Conservation (phyloP, 192 early-diverging fungal species). For the Gryganskiella cystojenkinii region DNA sequence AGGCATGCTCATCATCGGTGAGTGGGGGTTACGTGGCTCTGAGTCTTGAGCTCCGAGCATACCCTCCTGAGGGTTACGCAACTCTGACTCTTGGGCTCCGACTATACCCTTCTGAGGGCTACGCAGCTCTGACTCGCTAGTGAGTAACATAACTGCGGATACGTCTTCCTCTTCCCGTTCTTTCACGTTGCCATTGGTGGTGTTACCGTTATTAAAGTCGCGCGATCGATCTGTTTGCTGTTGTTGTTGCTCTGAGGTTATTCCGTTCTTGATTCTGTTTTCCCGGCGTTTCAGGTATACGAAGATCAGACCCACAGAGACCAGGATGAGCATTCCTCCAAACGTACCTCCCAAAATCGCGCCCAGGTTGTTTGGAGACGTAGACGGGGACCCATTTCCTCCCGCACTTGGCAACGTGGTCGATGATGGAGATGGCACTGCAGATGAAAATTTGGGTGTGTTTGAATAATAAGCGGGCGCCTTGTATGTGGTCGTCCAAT, state of each 20-base stretch:
- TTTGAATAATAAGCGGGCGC: conserved; percentile 20
- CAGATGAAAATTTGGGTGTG: neutral
- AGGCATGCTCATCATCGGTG: too few relatives aligned
- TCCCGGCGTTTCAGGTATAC: conserved; percentile 12
- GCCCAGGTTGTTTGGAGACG: conserved; percentile 23
- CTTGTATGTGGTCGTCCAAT: conserved; percentile 25
- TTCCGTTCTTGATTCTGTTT: conserved; percentile 2
- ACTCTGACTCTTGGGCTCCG: too few relatives aligned
- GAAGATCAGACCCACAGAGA: conserved; percentile 4
- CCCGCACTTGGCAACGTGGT: neutral
- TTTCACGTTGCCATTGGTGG: too few relatives aligned
- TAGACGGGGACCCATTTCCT: neutral
- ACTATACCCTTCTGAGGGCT: too few relatives aligned
- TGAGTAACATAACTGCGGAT: too few relatives aligned
- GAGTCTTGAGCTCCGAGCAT: too few relatives aligned
- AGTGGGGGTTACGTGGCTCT: too few relatives aligned
- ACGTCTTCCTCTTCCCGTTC: too few relatives aligned
- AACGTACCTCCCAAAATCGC: conserved; percentile 41
- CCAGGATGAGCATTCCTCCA: conserved; percentile 22
- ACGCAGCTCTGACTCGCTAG: too few relatives aligned
- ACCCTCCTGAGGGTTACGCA: too few relatives aligned
- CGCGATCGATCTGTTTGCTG: too few relatives aligned
- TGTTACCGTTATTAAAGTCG: too few relatives aligned
- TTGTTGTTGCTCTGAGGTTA: conserved; percentile 2
- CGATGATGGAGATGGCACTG: neutral